Evolutionary conservation across 192 early-diverging fungal genomes (phyloP), one percentile per base, ranked within the genome.

Genomic region (Coemansia sp.): DNA sequence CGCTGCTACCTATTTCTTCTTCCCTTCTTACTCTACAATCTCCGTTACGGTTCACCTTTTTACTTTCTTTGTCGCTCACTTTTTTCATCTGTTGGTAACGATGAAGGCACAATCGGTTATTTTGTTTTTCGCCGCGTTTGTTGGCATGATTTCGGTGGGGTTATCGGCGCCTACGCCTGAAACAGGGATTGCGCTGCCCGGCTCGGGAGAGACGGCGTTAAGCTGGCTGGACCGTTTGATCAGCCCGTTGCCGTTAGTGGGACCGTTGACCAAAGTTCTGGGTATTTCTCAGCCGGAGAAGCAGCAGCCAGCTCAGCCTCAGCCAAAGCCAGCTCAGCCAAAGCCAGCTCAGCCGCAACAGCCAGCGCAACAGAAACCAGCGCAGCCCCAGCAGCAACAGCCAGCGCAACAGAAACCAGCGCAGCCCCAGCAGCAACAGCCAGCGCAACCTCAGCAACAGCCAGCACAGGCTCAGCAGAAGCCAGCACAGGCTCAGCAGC

Each of bases 161-260:
- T n/a, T 74, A 2, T 59, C 63, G 9, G 60, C 70, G 2, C 69
- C 74, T 22, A 53, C 55, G 4, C 77, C 77, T 7, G 68, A 80
- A 2, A 57, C 60, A 3, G 77, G 77, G n/a, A 55, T 80, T 52
- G 67, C 77, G 11, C 54, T 80, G 28, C 77, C 77, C 0, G 71
- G 71, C 1, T 64, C 64, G 1, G 77, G 71, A 4, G 77, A 80
- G 20, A 59, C 64, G 0, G 59, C 62, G 19, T 47, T 70, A 12
- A 61, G 71, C 47, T 80, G 68, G 64, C 64, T 80, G 3, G 51
- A 70, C 34, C 77, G 77, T n/a, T 65, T 80, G 46, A 25, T 80
- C 2, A 59, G 52, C 36, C 71, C 71, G 23, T 21, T 80, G 10
- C 77, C 77, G 0, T 3, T 80, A 3, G 54, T 80, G 22, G 77